A percentile compares a stretch with the other conserved stretches of the same genome.
Evolutionary conservation across 768 basidiomycete species (phyloP).

Genomic region (Multifurca ochricompacta): DNA sequence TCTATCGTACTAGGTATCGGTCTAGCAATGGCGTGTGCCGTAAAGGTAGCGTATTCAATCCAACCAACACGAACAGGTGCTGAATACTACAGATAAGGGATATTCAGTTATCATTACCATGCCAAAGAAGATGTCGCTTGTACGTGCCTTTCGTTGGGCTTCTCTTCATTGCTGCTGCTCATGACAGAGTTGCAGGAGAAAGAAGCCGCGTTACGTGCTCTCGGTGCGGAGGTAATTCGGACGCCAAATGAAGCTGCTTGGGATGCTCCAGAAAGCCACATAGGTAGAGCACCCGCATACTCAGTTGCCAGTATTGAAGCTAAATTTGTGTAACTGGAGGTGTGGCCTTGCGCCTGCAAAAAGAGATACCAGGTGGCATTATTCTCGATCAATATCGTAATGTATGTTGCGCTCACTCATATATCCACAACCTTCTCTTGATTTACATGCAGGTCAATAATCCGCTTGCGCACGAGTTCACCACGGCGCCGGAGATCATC

Average conservation of each 20-base stretch:
- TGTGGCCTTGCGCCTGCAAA: slow-evolving; percentile 69
- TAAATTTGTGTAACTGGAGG: slow-evolving; percentile 68
- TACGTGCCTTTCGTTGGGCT: slow-evolving; percentile 26
- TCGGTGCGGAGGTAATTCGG: slow-evolving; percentile 91
- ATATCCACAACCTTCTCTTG: neutral
- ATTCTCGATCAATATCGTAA: slow-evolving; percentile 92
- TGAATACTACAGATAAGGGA: slow-evolving; percentile 66
- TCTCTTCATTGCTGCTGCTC: neutral
- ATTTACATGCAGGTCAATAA: slow-evolving; percentile 54
- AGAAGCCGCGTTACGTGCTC: slow-evolving; percentile 80
- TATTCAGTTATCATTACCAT: slow-evolving; percentile 86
- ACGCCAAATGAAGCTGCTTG: slow-evolving; percentile 87
- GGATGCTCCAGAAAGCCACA: slow-evolving; percentile 85
- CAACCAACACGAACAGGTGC: slow-evolving; percentile 31
- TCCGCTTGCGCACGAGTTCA: slow-evolving; percentile 83
- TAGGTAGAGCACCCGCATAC: slow-evolving; percentile 56
- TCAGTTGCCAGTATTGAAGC: slow-evolving; percentile 45
- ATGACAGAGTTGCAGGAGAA: slow-evolving; percentile 56
- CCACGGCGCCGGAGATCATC: slow-evolving; percentile 90
- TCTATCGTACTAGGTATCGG: slow-evolving; percentile 57
- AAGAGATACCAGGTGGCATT: slow-evolving; percentile 73
- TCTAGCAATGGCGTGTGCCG: slow-evolving; percentile 84
- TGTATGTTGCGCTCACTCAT: slow-evolving; percentile 33
- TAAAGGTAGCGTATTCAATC: slow-evolving; percentile 58
- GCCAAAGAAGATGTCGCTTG: slow-evolving; percentile 92